Evolutionary conservation across 2,329 filamentous ascomycete species (phyloP), one percentile per base, ranked within the genome.

Genomic region (Colletotrichum gigasporum): DNA sequence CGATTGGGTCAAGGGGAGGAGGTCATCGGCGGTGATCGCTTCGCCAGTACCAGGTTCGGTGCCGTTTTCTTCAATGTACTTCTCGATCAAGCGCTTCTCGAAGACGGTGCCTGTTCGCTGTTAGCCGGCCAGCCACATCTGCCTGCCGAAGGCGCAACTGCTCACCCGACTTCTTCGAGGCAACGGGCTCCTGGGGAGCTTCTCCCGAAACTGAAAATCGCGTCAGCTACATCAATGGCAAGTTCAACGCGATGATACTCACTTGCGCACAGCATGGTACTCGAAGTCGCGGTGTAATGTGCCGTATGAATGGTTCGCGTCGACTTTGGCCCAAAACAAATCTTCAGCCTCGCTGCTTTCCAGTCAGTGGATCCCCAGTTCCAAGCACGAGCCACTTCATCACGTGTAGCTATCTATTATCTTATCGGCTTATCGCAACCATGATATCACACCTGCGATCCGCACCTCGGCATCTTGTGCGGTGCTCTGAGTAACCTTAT

Each of bases 71-170:
- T 91, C 87, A 74, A 99, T 94, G 77, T 97, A 97, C 71, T 95
- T 92, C 78, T 97, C 94, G 73, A 99, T 95, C 68, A 99, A 85
- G 52, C 95, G 91, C 82, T 93, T 97, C 81, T 99, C 96, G 79
- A 96, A 99, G 52, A 98, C 88, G 76, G 91, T 90, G 72, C 95
- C 93, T 93, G 6, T 35, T 42, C 18, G 26, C 34, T 30, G 63
- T 65, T 39, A 63, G 51, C 45, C 39, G 28, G 10, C 22, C 39
- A 34, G 10, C 22, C 37, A 20, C 18, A 22, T 44, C 26, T 47
- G 37, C 26, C 14, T 3, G 28, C 7, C 22, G 11, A 30, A 30
- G 32, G 32, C 51, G 59, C 59, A 52, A 52, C 18, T 67, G 82
- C 89, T 72, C 83, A 94, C 93, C 94, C 75, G 93, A 96, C 83